Percentiles rank a stretch among this genome's conserved stretches.
Evolutionary conservation across 306 rosid species (phyloP).

Genomic region (Mimosa bimucronata): DNA sequence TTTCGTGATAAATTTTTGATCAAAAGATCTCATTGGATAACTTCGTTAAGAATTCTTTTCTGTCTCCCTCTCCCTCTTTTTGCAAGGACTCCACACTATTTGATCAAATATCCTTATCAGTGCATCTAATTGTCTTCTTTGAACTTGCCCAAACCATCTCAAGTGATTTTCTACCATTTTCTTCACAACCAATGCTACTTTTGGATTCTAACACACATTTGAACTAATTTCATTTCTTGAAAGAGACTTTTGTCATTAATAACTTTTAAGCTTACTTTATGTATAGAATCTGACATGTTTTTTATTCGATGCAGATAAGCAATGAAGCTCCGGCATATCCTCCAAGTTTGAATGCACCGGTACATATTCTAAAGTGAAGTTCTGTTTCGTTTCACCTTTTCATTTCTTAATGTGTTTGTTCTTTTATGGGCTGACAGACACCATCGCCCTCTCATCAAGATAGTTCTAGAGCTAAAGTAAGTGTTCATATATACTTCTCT

Average conservation of each 20-base stretch:
- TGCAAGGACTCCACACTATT: no score
- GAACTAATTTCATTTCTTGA: slow-evolving; percentile 4
- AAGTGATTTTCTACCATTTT: no score
- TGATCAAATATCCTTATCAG: no score
- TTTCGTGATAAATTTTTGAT: no score
- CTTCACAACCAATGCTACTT: no score
- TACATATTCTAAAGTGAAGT: slow-evolving; percentile 10
- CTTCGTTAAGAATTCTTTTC: no score
- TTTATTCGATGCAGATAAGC: background rate
- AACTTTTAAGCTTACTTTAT: background rate
- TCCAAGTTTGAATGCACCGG: background rate
- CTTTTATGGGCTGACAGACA: slow-evolving; percentile 52
- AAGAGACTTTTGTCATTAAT: background rate
- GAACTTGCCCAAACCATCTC: no score
- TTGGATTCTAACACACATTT: no score
- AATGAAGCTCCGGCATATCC: background rate
- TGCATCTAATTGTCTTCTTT: no score
- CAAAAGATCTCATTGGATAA: no score
- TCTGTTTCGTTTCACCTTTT: slow-evolving; percentile 5
- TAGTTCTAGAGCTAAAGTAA: slow-evolving; percentile 63
- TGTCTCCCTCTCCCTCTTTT: no score
- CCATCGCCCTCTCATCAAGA: slow-evolving; percentile 34
- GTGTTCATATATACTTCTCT: slow-evolving; percentile 7
- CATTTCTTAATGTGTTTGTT: background rate
- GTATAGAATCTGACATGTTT: slow-evolving; percentile 16